Conservation (phyloP, 75 land plant genomes). For the Picea glauca region DNA sequence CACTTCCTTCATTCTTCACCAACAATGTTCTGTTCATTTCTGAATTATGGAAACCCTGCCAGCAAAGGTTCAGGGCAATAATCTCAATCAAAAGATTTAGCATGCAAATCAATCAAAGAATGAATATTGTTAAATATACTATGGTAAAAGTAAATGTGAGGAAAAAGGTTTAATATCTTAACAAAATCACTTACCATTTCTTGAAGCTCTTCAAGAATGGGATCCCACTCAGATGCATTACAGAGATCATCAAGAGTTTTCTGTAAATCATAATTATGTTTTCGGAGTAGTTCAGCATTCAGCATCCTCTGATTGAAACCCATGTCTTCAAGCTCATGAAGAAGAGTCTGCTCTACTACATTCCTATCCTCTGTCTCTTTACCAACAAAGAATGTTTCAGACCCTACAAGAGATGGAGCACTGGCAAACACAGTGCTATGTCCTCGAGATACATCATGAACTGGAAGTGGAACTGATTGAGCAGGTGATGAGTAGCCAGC, state of each 20-base stretch:
- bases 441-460: background rate
- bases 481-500: background rate
- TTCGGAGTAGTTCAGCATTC: constrained; percentile 72
- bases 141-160: background rate
- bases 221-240: constrained; percentile 77
- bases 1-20: constrained; percentile 79
- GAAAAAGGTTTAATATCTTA: too few species aligned
- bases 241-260: constrained; percentile 76
- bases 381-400: background rate
- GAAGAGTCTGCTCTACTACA: constrained; percentile 30
- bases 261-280: constrained; percentile 60
- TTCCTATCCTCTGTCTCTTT: background rate
- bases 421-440: background rate
- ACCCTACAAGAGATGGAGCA: constrained; percentile 2
- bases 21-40: constrained; percentile 69
- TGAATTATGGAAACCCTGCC: constrained; percentile 81
- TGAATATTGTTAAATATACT: background rate
- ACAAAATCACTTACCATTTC: constrained; percentile 67
- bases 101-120: background rate
- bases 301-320: constrained; percentile 71
- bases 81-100: background rate
- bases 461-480: background rate
- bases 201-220: constrained; percentile 75
- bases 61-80: background rate
- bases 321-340: constrained; percentile 71